These are phyloP conservation scores for Trypanosoma melophagium DNA, from an alignment of 208 protist genomes.

Conservation along the genomic window DNA sequence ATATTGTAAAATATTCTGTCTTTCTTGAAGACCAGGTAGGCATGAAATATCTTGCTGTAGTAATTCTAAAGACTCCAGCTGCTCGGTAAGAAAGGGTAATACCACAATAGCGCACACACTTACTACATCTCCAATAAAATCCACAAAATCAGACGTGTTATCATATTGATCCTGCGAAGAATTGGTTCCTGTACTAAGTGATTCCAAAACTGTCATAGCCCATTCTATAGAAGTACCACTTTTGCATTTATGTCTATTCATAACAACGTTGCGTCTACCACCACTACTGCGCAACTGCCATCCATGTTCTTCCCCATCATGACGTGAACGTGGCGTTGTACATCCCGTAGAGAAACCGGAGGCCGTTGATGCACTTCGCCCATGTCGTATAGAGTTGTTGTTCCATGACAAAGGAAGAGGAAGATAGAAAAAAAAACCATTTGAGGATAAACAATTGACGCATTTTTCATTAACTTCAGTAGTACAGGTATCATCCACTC, in stretches of 20 bases:
- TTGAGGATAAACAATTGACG: background rate
- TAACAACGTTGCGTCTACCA: background rate
- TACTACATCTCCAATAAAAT: constrained; percentile 31
- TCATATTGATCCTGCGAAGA: constrained; percentile 2
- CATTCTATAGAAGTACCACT: constrained; percentile 7
- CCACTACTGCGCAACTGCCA: background rate
- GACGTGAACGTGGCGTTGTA: constrained; percentile 5
- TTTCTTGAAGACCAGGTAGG: background rate
- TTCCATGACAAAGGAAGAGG: background rate
- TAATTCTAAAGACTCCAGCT: constrained; percentile 14
- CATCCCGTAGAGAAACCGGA: constrained; percentile 8
- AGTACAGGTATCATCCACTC: background rate
- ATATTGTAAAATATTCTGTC: background rate
- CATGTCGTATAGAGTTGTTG: background rate
- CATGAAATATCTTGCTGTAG: background rate
- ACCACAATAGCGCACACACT: constrained; percentile 25
- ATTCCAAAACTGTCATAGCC: constrained; percentile 11
- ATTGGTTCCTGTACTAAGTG: constrained; percentile 1
- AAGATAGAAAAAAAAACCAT: constrained; percentile 8
- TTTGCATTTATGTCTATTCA: background rate
- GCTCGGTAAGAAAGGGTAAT: constrained; percentile 21
- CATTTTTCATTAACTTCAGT: background rate
- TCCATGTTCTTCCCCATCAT: background rate
- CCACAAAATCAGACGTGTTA: constrained; percentile 24
- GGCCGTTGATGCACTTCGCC: constrained; percentile 10